A percentile compares a stretch with the other conserved stretches of the same genome.
These are phyloP conservation scores for Candida sp. DNA, from an alignment of 1,139 yeast genomes.

Conservation along the genomic window DNA sequence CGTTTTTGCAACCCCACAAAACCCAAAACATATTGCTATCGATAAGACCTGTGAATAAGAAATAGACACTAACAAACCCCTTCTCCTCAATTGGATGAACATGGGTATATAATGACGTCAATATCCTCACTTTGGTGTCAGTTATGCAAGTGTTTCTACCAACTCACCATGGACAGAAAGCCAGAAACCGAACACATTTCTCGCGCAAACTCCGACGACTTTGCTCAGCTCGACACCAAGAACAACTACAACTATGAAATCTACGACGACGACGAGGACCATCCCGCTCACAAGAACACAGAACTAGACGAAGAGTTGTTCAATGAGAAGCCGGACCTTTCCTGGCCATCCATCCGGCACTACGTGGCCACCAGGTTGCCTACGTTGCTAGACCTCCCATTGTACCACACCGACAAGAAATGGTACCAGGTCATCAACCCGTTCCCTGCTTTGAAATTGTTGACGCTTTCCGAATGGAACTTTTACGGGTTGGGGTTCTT, in stretches of 20 bases:
- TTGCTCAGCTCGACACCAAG: neutral
- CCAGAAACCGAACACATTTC: constrained; percentile 10
- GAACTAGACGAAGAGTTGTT: constrained; percentile 16
- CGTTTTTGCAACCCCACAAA: constrained; percentile 2
- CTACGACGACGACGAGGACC: neutral
- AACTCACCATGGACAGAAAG: constrained; percentile 8
- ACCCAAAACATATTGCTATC: neutral
- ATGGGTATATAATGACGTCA: neutral
- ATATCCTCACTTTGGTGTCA: neutral
- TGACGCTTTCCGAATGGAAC: constrained; percentile 48
- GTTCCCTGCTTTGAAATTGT: constrained; percentile 29
- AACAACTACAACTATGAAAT: neutral
- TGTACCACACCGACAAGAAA: constrained; percentile 13
- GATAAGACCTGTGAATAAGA: too few relatives aligned
- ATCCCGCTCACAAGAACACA: neutral
- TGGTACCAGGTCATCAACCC: constrained; percentile 33
- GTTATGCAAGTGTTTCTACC: neutral
- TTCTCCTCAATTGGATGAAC: neutral
- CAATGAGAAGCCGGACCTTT: constrained; percentile 30
- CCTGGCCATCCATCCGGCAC: constrained; percentile 21
- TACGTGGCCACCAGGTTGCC: constrained; percentile 32
- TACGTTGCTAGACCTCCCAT: constrained; percentile 24
- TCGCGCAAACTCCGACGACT: constrained; percentile 2
- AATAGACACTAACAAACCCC: too few relatives aligned
- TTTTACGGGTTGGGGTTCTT: constrained; percentile 65